Evolutionary conservation across 164 flowering plant species (phyloP).

Genomic region (Nymphaea colorata): DNA sequence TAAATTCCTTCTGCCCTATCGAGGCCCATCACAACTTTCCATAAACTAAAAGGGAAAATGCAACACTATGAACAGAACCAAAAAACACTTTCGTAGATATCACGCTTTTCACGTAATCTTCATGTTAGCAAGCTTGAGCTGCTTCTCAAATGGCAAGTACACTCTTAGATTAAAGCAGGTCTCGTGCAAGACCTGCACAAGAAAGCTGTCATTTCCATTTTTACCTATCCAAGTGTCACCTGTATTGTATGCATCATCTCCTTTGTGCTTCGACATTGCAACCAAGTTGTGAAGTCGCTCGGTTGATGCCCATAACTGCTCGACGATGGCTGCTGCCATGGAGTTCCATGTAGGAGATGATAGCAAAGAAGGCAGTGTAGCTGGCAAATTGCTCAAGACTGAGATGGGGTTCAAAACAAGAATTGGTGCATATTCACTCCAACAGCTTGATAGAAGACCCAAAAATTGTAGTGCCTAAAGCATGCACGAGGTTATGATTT

Average conservation of each 20-base stretch:
- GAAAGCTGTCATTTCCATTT: conserved; percentile 21
- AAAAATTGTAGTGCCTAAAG: conserved; percentile 67
- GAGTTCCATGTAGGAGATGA: conserved; percentile 39
- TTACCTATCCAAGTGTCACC: conserved; percentile 43
- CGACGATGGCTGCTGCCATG: conserved; percentile 40
- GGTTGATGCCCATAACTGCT: conserved; percentile 38
- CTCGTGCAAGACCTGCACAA: conserved; percentile 33
- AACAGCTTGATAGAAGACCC: conserved; percentile 65
- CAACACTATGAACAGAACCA: neutral
- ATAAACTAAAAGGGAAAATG: neutral
- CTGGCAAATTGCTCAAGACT: conserved; percentile 71
- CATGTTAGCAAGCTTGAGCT: conserved; percentile 62
- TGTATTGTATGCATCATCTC: conserved; percentile 6
- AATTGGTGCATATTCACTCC: conserved; percentile 70
- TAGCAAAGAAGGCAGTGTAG: conserved; percentile 64
- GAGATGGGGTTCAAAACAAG: conserved; percentile 35
- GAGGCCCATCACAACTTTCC: no score
- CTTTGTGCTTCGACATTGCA: conserved; percentile 7
- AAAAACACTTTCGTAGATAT: neutral
- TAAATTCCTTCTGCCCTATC: no score
- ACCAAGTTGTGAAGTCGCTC: conserved; percentile 54
- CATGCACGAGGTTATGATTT: neutral
- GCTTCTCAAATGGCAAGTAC: conserved; percentile 60
- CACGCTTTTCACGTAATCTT: conserved; percentile 9
- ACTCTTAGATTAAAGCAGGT: conserved; percentile 45